These are phyloP conservation scores for Russula ochroleuca DNA, from an alignment of 768 basidiomycete species.

Conservation along the genomic window DNA sequence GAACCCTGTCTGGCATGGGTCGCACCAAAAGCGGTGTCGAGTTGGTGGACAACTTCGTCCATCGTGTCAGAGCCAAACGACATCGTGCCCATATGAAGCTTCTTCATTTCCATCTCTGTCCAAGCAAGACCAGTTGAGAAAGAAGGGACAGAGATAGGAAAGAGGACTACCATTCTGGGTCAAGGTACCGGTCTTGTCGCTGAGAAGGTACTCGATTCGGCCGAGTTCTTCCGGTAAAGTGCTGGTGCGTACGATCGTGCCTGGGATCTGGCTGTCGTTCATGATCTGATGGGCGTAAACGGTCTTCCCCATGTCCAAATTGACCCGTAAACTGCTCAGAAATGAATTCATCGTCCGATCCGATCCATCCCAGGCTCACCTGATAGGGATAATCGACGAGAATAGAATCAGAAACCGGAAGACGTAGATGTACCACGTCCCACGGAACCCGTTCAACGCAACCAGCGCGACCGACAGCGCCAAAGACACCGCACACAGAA, in stretches of 20 bases:
- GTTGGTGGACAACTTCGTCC: conserved; percentile 94
- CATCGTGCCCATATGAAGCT: conserved; percentile 97
- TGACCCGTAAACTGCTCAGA: conserved; percentile 80
- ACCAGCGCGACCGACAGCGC: conserved; percentile 87
- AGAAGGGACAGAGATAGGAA: not conserved
- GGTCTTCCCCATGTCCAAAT: conserved; percentile 99
- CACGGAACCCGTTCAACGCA: conserved; percentile 93
- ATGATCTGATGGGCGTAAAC: conserved; percentile 96
- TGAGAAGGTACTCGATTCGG: conserved; percentile 90
- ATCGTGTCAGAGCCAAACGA: conserved; percentile 97
- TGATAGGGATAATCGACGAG: conserved; percentile 98
- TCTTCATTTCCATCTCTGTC: conserved; percentile 98
- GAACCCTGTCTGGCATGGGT: conserved; percentile 51
- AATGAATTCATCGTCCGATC: not conserved
- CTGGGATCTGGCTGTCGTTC: conserved; percentile 87
- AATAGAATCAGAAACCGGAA: conserved; percentile 97
- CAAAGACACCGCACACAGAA: conserved; percentile 92
- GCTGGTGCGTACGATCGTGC: conserved; percentile 95
- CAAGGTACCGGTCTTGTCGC: conserved; percentile 96
- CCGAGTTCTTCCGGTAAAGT: conserved; percentile 96
- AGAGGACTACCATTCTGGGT: conserved; percentile 83
- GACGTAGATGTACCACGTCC: conserved; percentile 93
- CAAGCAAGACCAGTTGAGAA: not conserved
- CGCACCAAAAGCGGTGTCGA: conserved; percentile 77
- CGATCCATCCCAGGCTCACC: conserved; percentile 45